phyloP scores from a whole-genome alignment of 1,284 basidiomycete genomes.

The Pseudozyma hubeiensis region DNA sequence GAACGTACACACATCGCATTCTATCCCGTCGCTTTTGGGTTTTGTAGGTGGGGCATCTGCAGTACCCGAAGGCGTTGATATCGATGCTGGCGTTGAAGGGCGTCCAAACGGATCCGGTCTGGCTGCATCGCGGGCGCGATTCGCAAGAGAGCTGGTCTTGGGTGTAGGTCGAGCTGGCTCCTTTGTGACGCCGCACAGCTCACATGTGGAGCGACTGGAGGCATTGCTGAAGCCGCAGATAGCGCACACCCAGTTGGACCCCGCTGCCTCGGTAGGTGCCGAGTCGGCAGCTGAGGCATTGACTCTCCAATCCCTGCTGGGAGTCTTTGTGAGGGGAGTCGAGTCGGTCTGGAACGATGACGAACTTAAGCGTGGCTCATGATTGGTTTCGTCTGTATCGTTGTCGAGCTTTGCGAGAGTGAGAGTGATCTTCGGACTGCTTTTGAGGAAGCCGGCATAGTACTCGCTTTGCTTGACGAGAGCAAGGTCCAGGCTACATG shows the following conservation, averaged over 20 bases:
- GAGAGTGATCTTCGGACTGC: constrained; percentile 89
- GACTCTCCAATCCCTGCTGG: constrained; percentile 43
- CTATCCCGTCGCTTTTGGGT: constrained; percentile 16
- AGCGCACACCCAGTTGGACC: constrained; percentile 56
- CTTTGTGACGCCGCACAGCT: constrained; percentile 59
- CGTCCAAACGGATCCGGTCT: constrained; percentile 14
- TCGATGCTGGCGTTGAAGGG: constrained; percentile 17
- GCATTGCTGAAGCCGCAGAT: constrained; percentile 58
- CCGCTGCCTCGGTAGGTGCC: constrained; percentile 12
- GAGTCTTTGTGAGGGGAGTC: constrained; percentile 8
- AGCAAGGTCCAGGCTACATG: constrained; percentile 73
- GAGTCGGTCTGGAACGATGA: constrained; percentile 5
- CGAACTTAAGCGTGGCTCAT: constrained; percentile 26
- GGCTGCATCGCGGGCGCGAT: constrained; percentile 6
- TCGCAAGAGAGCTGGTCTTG: constrained; percentile 5
- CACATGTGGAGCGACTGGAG: constrained; percentile 27
- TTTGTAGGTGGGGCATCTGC: background rate
- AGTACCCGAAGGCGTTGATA: constrained; percentile 3
- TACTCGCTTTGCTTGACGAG: constrained; percentile 83
- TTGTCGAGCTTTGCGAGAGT: constrained; percentile 34
- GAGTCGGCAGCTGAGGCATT: constrained; percentile 37
- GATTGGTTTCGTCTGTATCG: constrained; percentile 31
- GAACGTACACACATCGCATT: constrained; percentile 89
- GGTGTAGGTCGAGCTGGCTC: constrained; percentile 41
- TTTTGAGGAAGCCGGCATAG: constrained; percentile 91